Percentiles rank a stretch among this genome's conserved stretches.
Evolutionary conservation across 139 green algal genomes (phyloP).

Genomic region (Micractinium sp.): DNA sequence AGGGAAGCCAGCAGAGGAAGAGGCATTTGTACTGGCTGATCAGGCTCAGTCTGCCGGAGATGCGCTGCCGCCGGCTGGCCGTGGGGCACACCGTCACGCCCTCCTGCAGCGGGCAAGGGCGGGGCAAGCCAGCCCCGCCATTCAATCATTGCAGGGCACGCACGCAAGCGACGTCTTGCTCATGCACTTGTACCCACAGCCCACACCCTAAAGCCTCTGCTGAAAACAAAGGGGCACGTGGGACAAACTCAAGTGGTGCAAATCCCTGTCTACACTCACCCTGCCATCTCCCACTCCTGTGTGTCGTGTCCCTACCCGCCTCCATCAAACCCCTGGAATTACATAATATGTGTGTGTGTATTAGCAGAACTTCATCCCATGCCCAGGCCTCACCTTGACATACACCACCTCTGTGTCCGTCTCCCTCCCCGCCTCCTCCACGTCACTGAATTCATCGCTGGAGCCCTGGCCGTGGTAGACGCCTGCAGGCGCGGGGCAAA

Average conservation of each 20-base stretch:
- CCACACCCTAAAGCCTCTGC: too few species aligned
- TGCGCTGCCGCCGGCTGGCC: slow-evolving; percentile 46
- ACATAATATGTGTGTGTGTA: too few species aligned
- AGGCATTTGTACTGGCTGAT: slow-evolving; percentile 69
- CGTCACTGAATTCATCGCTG: slow-evolving; percentile 59
- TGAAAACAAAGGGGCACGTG: too few species aligned
- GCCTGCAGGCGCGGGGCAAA: background rate
- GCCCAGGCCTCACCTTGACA: slow-evolving; percentile 32
- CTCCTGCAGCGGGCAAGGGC: background rate
- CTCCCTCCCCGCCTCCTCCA: slow-evolving; percentile 46
- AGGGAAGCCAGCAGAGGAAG: slow-evolving; percentile 80
- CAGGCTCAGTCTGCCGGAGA: slow-evolving; percentile 72
- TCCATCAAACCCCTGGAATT: too few species aligned
- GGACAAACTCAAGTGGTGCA: too few species aligned
- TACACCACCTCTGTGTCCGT: slow-evolving; percentile 70
- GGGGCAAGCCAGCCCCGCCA: background rate
- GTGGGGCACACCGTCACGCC: slow-evolving; percentile 7
- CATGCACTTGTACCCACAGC: too few species aligned
- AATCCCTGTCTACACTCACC: too few species aligned
- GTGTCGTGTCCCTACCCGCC: too few species aligned
- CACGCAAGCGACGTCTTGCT: too few species aligned
- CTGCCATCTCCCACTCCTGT: too few species aligned
- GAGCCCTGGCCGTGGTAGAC: background rate
- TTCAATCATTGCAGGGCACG: background rate
- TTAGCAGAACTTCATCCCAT: too few species aligned